Percentiles rank a stretch among this genome's conserved stretches.
phyloP scores from a whole-genome alignment of 305 asterid species.

The Lippia alba region DNA sequence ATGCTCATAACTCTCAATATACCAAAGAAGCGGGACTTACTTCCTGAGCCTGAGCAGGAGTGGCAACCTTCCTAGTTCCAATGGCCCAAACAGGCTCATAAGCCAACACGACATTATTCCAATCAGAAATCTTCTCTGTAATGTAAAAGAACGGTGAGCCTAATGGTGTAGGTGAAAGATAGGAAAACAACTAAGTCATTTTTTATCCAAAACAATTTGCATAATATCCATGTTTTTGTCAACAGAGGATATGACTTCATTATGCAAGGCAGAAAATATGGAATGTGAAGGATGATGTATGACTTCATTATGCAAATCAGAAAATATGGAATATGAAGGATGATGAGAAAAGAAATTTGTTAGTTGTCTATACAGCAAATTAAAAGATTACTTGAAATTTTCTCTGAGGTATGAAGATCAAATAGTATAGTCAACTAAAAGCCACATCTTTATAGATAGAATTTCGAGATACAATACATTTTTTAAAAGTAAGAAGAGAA shows the following conservation, averaged over 20 bases:
- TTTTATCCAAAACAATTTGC: background rate
- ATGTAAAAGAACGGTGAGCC: conserved; percentile 21
- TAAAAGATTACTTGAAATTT: too few species aligned
- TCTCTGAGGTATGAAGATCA: background rate
- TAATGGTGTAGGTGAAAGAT: background rate
- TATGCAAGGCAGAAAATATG: conserved; percentile 4
- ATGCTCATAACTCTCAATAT: background rate
- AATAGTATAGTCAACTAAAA: background rate
- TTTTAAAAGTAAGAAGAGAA: background rate
- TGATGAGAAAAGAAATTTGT: background rate
- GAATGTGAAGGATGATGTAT: too few species aligned
- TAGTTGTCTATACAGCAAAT: background rate
- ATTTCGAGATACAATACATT: background rate
- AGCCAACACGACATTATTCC: conserved; percentile 90
- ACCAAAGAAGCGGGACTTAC: conserved; percentile 53
- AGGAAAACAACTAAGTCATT: background rate
- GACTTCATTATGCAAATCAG: conserved; percentile 4
- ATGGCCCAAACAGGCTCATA: conserved; percentile 99
- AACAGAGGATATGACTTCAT: background rate
- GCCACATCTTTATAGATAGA: background rate
- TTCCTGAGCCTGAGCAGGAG: conserved; percentile 98
- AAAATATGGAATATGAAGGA: background rate
- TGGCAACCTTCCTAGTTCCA: conserved; percentile 97
- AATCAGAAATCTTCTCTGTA: conserved; percentile 74
- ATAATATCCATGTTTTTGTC: background rate